Base-by-base conservation (phyloP, 2,329 filamentous ascomycete species). In the Coniochaeta sp. region DNA sequence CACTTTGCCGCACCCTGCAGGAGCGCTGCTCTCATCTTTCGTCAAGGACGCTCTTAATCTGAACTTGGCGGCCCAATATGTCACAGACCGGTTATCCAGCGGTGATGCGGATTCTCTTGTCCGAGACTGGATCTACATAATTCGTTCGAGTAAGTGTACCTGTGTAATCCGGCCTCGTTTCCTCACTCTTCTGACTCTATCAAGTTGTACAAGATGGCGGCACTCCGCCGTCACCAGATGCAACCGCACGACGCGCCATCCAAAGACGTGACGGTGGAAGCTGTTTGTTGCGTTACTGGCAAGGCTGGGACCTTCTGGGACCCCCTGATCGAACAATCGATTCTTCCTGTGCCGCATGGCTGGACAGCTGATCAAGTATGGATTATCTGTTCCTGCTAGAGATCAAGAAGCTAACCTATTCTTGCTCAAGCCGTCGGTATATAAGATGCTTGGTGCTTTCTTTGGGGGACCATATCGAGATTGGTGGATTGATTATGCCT, bases 401-500 rank as follows among this genome's bases (percentile, higher is more conserved):
- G n/a, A n/a, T n/a, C n/a, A n/a, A n/a, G n/a, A n/a, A n/a, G n/a
- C n/a, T n/a, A n/a, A n/a, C n/a, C n/a, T n/a, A n/a, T n/a, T n/a
- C n/a, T n/a, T n/a, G n/a, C n/a, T n/a, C n/a, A n/a, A n/a, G n/a
- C n/a, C n/a, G n/a, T n/a, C n/a, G n/a, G n/a, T n/a, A n/a, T n/a
- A n/a, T n/a, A n/a, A 10, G 58, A 61, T 2, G 61, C 44, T 52
- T 44, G 28, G 8, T 56, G 70, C 66, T n/a, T 73, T 72, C 62
- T 71, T 73, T 55, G 62, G 64, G 2, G 63, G 58, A 4, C 60
- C 62, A 1, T 71, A 73, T 58, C 63, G 64, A 9, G 68, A 72
- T 60, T 73, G 70, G 70, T 73, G 71, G 71, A 59, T 71, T n/a
- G 59, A 59, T 3, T 70, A 69, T 59, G 57, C 57, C n/a, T n/a